phyloP scores from a whole-genome alignment of 2,329 filamentous ascomycete genomes.

The Ceratocystis destructans region DNA sequence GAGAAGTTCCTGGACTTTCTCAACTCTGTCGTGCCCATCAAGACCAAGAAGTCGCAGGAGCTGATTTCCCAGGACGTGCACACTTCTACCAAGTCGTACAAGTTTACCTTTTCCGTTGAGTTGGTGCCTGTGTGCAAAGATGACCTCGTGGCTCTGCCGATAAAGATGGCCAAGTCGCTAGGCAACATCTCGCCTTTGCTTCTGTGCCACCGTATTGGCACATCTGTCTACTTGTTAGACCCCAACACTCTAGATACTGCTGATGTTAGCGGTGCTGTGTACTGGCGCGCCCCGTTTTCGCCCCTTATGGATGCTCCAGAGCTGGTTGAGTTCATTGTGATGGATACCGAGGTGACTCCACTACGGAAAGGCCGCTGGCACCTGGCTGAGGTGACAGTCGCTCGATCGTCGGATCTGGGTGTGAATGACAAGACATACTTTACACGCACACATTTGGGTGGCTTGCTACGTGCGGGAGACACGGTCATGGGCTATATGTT shows the following conservation, averaged over 20 bases:
- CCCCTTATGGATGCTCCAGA: slow-evolving; percentile 73
- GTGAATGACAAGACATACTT: slow-evolving; percentile 79
- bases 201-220: slow-evolving; percentile 79
- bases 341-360: slow-evolving; percentile 78
- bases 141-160: slow-evolving; percentile 83
- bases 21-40: slow-evolving; percentile 63
- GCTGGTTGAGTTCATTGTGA: slow-evolving; percentile 81
- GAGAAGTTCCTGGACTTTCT: slow-evolving; percentile 89
- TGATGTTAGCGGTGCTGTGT: slow-evolving; percentile 67
- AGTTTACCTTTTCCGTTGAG: slow-evolving; percentile 83
- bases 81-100: slow-evolving; percentile 82
- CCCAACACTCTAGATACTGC: slow-evolving; percentile 81
- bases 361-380: slow-evolving; percentile 66
- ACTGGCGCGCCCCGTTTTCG: slow-evolving; percentile 81
- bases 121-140: slow-evolving; percentile 94
- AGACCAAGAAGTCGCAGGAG: slow-evolving; percentile 63
- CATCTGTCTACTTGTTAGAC: slow-evolving; percentile 77
- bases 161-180: slow-evolving; percentile 71
- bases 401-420: slow-evolving; percentile 73
- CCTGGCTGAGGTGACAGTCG: slow-evolving; percentile 77
- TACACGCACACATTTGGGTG: slow-evolving; percentile 77
- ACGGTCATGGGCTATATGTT: slow-evolving; percentile 91
- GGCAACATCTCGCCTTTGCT: slow-evolving; percentile 82
- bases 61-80: slow-evolving; percentile 89
- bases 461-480: slow-evolving; percentile 74